phyloP scores from a whole-genome alignment of 169 alveolate genomes.

The Eimeria necatrix region DNA sequence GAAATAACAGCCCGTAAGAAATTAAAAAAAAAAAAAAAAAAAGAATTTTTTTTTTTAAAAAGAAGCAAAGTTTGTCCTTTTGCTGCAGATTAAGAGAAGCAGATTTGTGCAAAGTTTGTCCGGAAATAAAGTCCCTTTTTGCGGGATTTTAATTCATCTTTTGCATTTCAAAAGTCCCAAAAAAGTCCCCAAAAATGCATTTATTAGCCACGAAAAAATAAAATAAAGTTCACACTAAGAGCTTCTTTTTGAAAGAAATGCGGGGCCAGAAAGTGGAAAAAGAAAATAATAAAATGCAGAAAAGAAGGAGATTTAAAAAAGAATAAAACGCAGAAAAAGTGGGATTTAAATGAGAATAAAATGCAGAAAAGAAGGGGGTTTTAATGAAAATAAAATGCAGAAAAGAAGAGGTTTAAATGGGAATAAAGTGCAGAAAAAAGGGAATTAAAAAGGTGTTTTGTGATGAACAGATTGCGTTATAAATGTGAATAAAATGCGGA shows the following conservation, averaged over 20 bases:
- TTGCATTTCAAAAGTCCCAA: too few relatives aligned
- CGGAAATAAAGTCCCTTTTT: not conserved
- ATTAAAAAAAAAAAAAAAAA: not conserved
- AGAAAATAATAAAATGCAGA: too few relatives aligned
- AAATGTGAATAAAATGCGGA: not conserved
- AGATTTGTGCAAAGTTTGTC: not conserved
- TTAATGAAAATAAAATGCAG: not conserved
- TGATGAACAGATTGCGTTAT: not conserved
- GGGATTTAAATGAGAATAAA: too few relatives aligned
- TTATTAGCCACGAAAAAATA: too few relatives aligned
- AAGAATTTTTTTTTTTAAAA: not conserved
- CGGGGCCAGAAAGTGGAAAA: not conserved
- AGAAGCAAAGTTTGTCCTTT: not conserved
- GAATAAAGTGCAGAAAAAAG: not conserved
- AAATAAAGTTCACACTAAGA: too few relatives aligned
- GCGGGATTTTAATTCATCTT: not conserved
- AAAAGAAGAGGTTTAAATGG: not conserved
- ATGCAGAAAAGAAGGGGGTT: too few relatives aligned
- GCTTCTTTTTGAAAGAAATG: not conserved
- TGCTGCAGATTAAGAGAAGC: not conserved
- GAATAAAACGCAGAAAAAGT: too few relatives aligned
- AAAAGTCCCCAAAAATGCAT: too few relatives aligned
- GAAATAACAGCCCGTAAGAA: constrained; percentile 30
- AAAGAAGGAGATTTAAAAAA: too few relatives aligned
- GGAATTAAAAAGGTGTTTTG: not conserved